These are phyloP conservation scores for Daldinia sp. DNA, from an alignment of 2,329 filamentous ascomycete species.

Conservation along the genomic window DNA sequence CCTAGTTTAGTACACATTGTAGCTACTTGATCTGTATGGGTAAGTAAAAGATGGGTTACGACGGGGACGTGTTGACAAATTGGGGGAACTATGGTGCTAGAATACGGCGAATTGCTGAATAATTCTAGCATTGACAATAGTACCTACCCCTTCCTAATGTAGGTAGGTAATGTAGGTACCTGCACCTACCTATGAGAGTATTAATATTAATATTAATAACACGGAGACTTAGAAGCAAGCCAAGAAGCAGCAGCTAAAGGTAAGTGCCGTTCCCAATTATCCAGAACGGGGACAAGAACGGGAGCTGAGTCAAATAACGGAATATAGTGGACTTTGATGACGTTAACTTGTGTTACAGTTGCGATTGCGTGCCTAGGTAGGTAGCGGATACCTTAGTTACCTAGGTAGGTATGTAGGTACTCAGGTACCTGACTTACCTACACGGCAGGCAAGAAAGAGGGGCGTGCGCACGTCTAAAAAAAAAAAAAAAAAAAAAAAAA, in stretches of 20 bases:
- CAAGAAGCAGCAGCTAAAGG: neutral
- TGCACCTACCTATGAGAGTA: neutral
- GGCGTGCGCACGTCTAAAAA: neutral
- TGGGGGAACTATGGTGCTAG: neutral
- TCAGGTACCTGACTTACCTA: too few species aligned
- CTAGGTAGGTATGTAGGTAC: neutral
- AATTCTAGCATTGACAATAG: too few species aligned
- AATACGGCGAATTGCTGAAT: neutral
- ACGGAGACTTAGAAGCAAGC: neutral
- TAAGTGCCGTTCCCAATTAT: conserved; percentile 8
- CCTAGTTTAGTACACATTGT: neutral
- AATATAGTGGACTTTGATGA: conserved; percentile 17
- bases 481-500: too few species aligned
- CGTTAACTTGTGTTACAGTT: conserved; percentile 20
- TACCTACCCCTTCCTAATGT: too few species aligned
- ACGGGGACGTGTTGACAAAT: neutral
- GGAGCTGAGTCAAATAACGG: conserved; percentile 10
- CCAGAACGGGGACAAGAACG: conserved; percentile 9
- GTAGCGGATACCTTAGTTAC: conserved; percentile 12
- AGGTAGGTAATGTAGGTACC: neutral
- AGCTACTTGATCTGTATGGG: neutral
- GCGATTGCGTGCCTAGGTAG: conserved; percentile 9
- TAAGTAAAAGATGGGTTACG: neutral
- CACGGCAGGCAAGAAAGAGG: neutral
- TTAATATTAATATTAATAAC: neutral